Base-by-base conservation (phyloP, 2,329 filamentous ascomycete species). In the Fusarium bulbicola region DNA sequence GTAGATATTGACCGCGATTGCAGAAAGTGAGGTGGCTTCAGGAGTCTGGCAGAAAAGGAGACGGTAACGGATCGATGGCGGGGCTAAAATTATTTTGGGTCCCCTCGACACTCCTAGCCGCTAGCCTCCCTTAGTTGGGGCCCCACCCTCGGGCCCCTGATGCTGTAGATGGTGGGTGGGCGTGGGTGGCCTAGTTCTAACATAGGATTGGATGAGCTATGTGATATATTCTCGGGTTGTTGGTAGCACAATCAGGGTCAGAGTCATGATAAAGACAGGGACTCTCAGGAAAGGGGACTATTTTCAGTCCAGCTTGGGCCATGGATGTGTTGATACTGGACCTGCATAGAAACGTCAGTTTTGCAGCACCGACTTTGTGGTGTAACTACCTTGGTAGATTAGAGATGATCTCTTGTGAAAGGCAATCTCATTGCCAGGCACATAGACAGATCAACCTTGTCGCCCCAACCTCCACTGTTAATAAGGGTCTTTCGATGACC, bases 21-120 rank as follows among this genome's bases (percentile, higher is more conserved):
- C 53, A 60, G 71, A 50, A 63, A 69, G 70, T 73, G 66, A 69
- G 59, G 66, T 74, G 70, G 75, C 67, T 73, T 69, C 66, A 70
- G 71, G 74, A 73, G 76, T 71, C 71, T 70, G 70, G 76, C 68
- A 76, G 75, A 77, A 80, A 81, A 80, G 79, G 80, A 76, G 79
- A 77, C 73, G 71, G 78, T 73, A 77, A 80, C 78, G 76, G 80
- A 82, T 82, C 77, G 81, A 82, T 82, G 81, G 82, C 80, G 82
- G 82, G 82, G 82, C 80, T 80, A 79, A 81, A 80, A 80, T 82
- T 82, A 82, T 81, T 80, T 77, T 78, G 77, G 78, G 77, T 74
- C 76, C 75, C 73, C 72, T 77, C 77, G 52, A 59, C 64, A 49
- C 49, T 57, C 34, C 34, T 30, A 49, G 52, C 30, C 49, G 26